A percentile compares a stretch with the other conserved stretches of the same genome.
Evolutionary conservation across 768 basidiomycete species (phyloP).

Genomic region (Lactarius psammicola): DNA sequence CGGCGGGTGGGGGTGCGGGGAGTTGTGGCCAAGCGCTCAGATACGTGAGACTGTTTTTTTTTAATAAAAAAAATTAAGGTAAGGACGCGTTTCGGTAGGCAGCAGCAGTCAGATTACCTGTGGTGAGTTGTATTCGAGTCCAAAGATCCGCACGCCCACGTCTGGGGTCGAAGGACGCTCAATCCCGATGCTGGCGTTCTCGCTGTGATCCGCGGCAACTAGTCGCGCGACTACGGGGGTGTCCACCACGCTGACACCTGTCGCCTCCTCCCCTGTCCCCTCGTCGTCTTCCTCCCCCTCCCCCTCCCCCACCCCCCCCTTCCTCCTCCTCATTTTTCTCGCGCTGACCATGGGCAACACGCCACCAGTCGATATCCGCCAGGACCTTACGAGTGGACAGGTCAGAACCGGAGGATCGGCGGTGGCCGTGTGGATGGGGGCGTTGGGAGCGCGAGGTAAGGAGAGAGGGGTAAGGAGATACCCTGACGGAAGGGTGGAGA

Average conservation of each 20-base stretch:
- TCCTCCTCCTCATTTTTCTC: slow-evolving; percentile 46
- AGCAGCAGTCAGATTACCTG: slow-evolving; percentile 18
- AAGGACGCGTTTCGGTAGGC: background rate
- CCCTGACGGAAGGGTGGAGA: slow-evolving; percentile 67
- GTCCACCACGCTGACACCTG: background rate
- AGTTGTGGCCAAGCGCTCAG: too few species aligned
- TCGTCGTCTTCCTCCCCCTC: slow-evolving; percentile 29
- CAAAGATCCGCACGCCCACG: slow-evolving; percentile 34
- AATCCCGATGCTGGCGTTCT: slow-evolving; percentile 37
- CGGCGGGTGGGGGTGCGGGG: slow-evolving; percentile 37
- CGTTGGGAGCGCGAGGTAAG: slow-evolving; percentile 37
- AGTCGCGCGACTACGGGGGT: background rate
- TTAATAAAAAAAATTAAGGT: background rate
- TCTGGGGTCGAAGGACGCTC: slow-evolving; percentile 47
- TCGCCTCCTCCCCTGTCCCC: background rate
- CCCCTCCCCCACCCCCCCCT: slow-evolving; percentile 34
- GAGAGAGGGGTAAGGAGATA: slow-evolving; percentile 61
- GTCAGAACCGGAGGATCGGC: slow-evolving; percentile 70
- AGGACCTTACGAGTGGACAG: slow-evolving; percentile 64
- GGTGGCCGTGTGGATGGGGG: too few species aligned
- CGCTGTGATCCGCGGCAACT: slow-evolving; percentile 36
- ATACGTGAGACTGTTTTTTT: too few species aligned
- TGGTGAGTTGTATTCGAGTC: slow-evolving; percentile 29
- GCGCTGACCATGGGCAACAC: slow-evolving; percentile 70
- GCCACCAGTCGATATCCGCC: slow-evolving; percentile 89